A percentile compares a stretch with the other conserved stretches of the same genome.
Evolutionary conservation across 495 filamentous ascomycete genomes (phyloP).

Genomic region (Pseudomonodictys pantanalensis): DNA sequence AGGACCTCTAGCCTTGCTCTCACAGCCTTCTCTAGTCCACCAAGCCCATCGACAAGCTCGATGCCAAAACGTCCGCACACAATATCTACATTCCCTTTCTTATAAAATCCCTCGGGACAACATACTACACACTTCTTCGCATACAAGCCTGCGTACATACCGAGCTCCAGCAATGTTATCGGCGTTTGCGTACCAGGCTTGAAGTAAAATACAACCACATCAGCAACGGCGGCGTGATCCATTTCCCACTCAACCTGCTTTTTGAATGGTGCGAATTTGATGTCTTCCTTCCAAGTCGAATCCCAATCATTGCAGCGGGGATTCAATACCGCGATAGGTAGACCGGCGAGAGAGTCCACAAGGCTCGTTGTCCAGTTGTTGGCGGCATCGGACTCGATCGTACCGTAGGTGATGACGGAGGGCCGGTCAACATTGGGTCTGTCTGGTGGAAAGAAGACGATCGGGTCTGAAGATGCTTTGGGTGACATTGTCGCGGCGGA

Average conservation of each 20-base stretch:
- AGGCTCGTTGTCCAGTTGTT: conserved; percentile 20
- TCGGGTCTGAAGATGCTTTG: not conserved
- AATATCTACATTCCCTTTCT: conserved; percentile 57
- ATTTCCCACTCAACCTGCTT: conserved; percentile 62
- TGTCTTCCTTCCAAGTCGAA: conserved; percentile 52
- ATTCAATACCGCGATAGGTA: conserved; percentile 58
- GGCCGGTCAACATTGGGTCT: not conserved
- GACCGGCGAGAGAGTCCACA: conserved; percentile 7
- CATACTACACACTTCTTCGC: conserved; percentile 49
- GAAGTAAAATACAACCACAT: conserved; percentile 56
- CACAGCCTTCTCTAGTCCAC: not conserved
- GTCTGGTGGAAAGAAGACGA: conserved; percentile 5
- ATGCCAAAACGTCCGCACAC: conserved; percentile 49
- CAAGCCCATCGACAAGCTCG: conserved; percentile 36
- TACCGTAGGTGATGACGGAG: conserved; percentile 30
- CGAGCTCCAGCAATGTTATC: conserved; percentile 52
- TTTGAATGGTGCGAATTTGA: conserved; percentile 45
- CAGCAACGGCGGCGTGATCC: conserved; percentile 52
- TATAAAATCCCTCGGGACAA: conserved; percentile 53
- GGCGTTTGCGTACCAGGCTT: conserved; percentile 46
- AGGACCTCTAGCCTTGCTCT: not conserved
- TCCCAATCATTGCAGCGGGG: conserved; percentile 57
- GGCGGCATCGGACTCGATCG: conserved; percentile 8
- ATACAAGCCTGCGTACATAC: conserved; percentile 44
- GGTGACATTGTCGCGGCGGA: not conserved